Evolutionary conservation across 2,329 filamentous ascomycete genomes (phyloP), one percentile per base, ranked within the genome.

Genomic region (Cladosporium sp.): DNA sequence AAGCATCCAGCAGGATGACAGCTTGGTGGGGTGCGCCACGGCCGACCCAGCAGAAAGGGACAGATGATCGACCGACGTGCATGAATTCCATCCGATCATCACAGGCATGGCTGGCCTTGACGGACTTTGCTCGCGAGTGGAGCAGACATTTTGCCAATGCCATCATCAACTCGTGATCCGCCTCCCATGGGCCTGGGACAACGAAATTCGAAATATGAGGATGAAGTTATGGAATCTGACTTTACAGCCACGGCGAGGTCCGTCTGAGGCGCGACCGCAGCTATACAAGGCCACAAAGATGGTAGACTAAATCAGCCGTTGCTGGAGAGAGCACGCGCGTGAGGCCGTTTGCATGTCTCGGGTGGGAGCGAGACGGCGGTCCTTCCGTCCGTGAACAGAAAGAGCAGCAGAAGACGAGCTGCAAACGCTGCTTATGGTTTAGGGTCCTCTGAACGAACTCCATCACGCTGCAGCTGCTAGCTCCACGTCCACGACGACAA

Each of bases 401-500:
- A 47, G 38, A 59, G 55, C 55, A 58, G 55, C 30, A 41, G 55
- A 58, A 15, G 30, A 36, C 30, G n/a, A n/a, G 21, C 57, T 59
- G 57, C 57, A 59, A 44, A 47, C 12, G 21, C 57, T 38, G 15
- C 28, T 59, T 59, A 30, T 30, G 57, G 57, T 59, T 59, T 59
- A 59, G 57, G 57, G 24, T 28, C 24, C 24, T 57, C 30, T n/a
- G 30, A 24, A 14, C 8, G 24, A 47, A 32, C 36, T 47, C 26
- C 36, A 36, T 59, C 57, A 59, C 57, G 36, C 34, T 59, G 57
- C 57, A 59, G 57, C 57, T 59, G n/a, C 57, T 47, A 59, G 57
- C 57, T 59, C 21, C 34, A 26, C 26, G 57, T 41, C 57, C 57
- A 30, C 57, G 24, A 44, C 57, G 36, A 59, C 57, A 55, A 32